These are phyloP conservation scores for Pseudocercospora crystallina DNA, from an alignment of 2,329 filamentous ascomycete species.

Conservation along the genomic window DNA sequence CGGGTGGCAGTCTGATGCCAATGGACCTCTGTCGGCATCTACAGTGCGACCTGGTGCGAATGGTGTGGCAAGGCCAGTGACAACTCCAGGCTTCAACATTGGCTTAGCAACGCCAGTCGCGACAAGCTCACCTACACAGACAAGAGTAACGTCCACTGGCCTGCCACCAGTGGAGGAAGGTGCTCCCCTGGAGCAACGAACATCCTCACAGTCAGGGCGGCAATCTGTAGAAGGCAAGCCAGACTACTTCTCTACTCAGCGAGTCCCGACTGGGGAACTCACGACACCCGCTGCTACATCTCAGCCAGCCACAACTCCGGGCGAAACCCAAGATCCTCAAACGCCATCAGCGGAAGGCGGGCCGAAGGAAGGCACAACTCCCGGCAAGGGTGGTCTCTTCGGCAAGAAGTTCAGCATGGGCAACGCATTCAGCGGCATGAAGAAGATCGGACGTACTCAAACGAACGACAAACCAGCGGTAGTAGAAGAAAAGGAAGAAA, in stretches of 20 bases:
- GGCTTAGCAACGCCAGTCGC: slow-evolving; percentile 51
- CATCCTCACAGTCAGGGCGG: slow-evolving; percentile 56
- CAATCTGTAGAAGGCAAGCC: slow-evolving; percentile 61
- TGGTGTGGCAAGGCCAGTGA: slow-evolving; percentile 54
- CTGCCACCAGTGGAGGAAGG: slow-evolving; percentile 44
- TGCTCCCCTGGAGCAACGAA: slow-evolving; percentile 52
- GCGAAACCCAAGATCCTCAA: slow-evolving; percentile 36
- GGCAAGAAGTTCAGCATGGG: slow-evolving; percentile 81
- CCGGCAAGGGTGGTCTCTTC: slow-evolving; percentile 59
- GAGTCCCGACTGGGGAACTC: slow-evolving; percentile 48
- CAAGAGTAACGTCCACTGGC: slow-evolving; percentile 35
- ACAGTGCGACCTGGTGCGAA: slow-evolving; percentile 64
- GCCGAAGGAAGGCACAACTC: slow-evolving; percentile 49
- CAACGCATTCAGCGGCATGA: slow-evolving; percentile 67
- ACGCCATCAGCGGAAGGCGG: slow-evolving; percentile 51
- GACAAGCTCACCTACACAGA: slow-evolving; percentile 37
- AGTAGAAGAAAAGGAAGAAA: slow-evolving; percentile 66
- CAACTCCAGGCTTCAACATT: slow-evolving; percentile 76
- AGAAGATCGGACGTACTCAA: slow-evolving; percentile 73
- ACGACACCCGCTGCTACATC: slow-evolving; percentile 26
- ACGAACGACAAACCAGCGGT: slow-evolving; percentile 70
- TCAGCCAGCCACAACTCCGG: slow-evolving; percentile 34
- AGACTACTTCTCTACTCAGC: slow-evolving; percentile 74
- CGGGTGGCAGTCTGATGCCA: slow-evolving; percentile 43
- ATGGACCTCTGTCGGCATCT: slow-evolving; percentile 48